Base-by-base conservation (phyloP, 1,139 yeast species). In the Kodamaea sp. region DNA sequence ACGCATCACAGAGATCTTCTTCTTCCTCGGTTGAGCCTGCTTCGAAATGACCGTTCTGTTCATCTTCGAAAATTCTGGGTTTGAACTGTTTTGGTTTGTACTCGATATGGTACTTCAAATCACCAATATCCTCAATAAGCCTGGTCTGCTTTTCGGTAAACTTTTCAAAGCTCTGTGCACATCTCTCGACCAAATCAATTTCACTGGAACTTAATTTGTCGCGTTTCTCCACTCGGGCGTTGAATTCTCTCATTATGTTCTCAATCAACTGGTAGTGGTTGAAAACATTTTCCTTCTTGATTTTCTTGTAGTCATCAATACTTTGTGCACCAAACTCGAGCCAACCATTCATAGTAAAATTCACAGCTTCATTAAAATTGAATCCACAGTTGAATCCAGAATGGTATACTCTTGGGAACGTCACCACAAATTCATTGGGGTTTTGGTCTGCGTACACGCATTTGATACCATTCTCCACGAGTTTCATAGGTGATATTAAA, bases 341-440 rank as follows among this genome's bases (percentile, higher is more conserved):
- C 94, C 94, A 84, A 29, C 71, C 67, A 34, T 77, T 73, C 69
- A 80, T 70, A 3, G 90, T 84, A 56, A 84, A 84, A 52, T 84
- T 84, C 7, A 84, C 94, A 2, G 92, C 89, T 50, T 84, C 94
- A 41, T 86, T 86, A 41, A 84, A 73, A 51, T 84, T 84, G 51
- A 76, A 83, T 0, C 92, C 94, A 42, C 81, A 72, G 50, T 84
- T 84, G 57, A 84, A 84, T 0, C 94, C 94, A 2, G 90, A 81
- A 58, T 84, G 94, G 51, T 83, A 84, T 15, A 85, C 90, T 44
- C 81, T 70, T 0, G 94, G 94, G 49, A 76, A 84, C 0, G 94
- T 84, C 3, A 84, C 63, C 5, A 84, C 76, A 53, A 79, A 83
- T 51, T 84, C 92, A 34, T 90, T 90, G 0, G 95, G 86, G 13